Evolutionary conservation across 805 yeast genomes (phyloP), one percentile per base, ranked within the genome.

Genomic region (Metschnikowia reukaufii): DNA sequence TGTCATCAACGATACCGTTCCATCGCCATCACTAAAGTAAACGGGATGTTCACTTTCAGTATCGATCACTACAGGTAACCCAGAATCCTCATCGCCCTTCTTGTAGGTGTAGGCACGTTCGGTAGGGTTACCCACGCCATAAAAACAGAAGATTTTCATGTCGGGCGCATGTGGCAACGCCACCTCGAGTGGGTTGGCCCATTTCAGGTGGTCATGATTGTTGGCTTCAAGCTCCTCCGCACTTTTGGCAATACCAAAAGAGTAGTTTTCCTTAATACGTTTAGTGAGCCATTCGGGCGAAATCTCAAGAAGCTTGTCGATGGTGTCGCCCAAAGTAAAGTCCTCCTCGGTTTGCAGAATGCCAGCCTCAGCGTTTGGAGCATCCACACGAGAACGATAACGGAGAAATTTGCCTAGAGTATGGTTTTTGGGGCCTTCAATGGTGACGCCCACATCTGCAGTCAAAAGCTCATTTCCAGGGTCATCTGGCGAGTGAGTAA

Each of bases 51-150:
- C 72, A 34, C 77, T 74, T 8, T 79, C 86, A 19, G 78, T 67
- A 55, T 86, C 89, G 42, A 94, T 88, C 0, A 92, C 78, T 46
- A 87, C 77, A 51, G 86, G 82, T 52, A 92, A 69, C 4, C 61
- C 61, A 25, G 81, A 77, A 0, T 72, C 66, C 45, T 79, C 78
- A 49, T 81, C 79, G 6, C 70, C 72, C 45, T 86, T 86, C 45
- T 79, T 82, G 66, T 94, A 94, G 29, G 83, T 80, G 67, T 94
- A 94, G 0, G 96, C 91, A 37, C 99, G 77, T 65, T 94, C 99
- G 0, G 99, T 92, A 18, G 96, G 95, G 54, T 90, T 92, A 6
- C 97, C 96, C n/a, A 90, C 89, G 4, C 99, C 99, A 60, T 94
- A 94, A 59, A 94, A 84, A 60, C 97, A 88, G 66, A 73, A 94